Conservation (phyloP, 192 early-diverging fungal species). For the Linderina pennispora region DNA sequence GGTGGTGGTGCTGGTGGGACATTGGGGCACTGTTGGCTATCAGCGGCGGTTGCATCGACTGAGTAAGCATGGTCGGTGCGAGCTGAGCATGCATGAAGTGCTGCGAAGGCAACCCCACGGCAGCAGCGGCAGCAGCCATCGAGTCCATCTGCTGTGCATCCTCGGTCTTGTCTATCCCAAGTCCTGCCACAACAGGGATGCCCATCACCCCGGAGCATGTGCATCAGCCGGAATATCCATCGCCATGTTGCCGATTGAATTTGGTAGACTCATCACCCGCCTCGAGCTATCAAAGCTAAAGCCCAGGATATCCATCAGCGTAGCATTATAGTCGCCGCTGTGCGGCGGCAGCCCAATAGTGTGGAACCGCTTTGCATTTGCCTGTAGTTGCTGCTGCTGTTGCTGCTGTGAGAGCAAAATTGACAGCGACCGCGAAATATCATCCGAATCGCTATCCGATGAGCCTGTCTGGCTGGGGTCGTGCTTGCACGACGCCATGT, state of each 20-base stretch:
- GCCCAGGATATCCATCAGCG: conserved; percentile 22
- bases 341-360: background rate
- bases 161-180: background rate
- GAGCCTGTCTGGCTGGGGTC: background rate
- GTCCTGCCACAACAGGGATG: background rate
- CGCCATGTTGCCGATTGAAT: conserved; percentile 38
- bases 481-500: background rate
- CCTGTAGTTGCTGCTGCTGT: background rate
- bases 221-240: conserved; percentile 36
- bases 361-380: background rate
- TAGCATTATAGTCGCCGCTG: conserved; percentile 1
- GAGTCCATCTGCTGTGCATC: too few species aligned
- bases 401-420: conserved; percentile 29
- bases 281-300: conserved; percentile 29
- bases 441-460: conserved; percentile 34
- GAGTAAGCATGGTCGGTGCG: too few species aligned
- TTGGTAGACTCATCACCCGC: conserved; percentile 44
- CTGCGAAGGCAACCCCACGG: too few species aligned
- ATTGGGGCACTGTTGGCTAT: too few species aligned
- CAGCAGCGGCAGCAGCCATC: too few species aligned
- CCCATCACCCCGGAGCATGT: background rate
- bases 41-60: too few species aligned
- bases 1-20: too few species aligned
- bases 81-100: too few species aligned
- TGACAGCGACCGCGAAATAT: conserved; percentile 32